Conservation (phyloP, 176 grass and related monocot genomes). For the Phragmites australis region DNA sequence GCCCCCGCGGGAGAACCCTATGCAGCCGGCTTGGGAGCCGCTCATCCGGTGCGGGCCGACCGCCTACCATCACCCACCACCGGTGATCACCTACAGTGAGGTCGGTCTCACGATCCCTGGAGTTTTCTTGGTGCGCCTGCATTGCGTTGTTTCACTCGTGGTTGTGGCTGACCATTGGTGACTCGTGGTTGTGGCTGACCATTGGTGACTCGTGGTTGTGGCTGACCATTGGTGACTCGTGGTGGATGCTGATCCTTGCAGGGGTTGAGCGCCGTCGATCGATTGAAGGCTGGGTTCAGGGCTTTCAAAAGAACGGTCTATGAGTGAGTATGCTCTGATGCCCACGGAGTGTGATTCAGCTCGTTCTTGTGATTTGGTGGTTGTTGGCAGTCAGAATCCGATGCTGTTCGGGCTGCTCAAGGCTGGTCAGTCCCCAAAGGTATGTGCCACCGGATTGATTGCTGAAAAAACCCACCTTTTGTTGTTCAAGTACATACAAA, state of each 20-base stretch:
- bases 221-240: neutral
- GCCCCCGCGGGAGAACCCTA: constrained; percentile 48
- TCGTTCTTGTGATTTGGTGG: neutral
- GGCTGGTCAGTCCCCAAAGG: constrained; percentile 29
- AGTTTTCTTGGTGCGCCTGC: neutral
- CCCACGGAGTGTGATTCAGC: constrained; percentile 2
- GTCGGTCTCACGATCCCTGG: neutral
- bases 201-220: too few relatives aligned
- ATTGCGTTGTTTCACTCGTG: neutral
- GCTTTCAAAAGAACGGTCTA: constrained; percentile 46
- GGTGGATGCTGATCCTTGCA: constrained; percentile 23
- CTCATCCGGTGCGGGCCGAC: neutral
- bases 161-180: neutral
- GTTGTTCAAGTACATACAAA: neutral
- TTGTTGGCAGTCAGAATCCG: constrained; percentile 13
- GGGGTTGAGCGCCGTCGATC: constrained; percentile 38
- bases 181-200: too few relatives aligned
- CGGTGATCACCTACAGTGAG: constrained; percentile 25
- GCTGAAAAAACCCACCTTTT: neutral
- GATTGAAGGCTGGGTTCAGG: constrained; percentile 49
- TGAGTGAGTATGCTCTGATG: constrained; percentile 43
- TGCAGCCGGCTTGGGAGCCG: neutral
- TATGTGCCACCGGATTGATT: constrained; percentile 14
- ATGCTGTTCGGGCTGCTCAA: constrained; percentile 32
- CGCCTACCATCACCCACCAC: neutral